Base-by-base conservation (phyloP, 306 rosid genomes). In the Fragaria iinumae region DNA sequence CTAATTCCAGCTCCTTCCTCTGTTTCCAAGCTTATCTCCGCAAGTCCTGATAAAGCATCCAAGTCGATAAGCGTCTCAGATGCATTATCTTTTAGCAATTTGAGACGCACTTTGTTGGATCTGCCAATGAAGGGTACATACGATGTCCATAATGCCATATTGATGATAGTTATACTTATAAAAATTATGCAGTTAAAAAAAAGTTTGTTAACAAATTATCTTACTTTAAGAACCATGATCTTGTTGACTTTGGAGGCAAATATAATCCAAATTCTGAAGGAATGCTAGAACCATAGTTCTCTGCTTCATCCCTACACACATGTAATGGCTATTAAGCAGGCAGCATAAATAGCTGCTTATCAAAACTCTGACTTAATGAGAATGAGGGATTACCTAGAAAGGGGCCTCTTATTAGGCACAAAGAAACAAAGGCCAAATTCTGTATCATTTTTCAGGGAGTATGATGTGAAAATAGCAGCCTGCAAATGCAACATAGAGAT, bases 201-300 rank as follows among this genome's bases (percentile, higher is more conserved):
- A 49, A 16, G 52, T 8, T 79, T 0, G 45, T 71, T 83, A 48
- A 67, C 48, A 43, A 80, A 18, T 60, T 41, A 80, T 83, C 93
- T 90, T 87, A 95, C 98, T 83, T 90, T 71, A 90, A 80, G 90
- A 92, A 89, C 97, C 97, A 95, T 36, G 98, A 92, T 80, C 86
- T 74, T 55, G 76, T 88, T 49, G 91, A 89, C 75, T 84, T 86
- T 74, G 98, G 90, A 67, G 84, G 91, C 86, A 95, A 86, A 76
- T 79, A 78, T 78, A 88, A 80, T 68, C 98, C 98, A 68, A 90
- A 80, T 74, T 89, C 91, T 32, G 87, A 88, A 80, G 87, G 90
- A 78, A 82, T 79, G 77, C 66, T 79, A 32, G 80, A 82, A 75
- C 80, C 84, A 57, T 82, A 76, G 66, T 79, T 80, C 85, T 84